phyloP scores from a whole-genome alignment of 805 yeast genomes.

The Blastobotrys americana region DNA sequence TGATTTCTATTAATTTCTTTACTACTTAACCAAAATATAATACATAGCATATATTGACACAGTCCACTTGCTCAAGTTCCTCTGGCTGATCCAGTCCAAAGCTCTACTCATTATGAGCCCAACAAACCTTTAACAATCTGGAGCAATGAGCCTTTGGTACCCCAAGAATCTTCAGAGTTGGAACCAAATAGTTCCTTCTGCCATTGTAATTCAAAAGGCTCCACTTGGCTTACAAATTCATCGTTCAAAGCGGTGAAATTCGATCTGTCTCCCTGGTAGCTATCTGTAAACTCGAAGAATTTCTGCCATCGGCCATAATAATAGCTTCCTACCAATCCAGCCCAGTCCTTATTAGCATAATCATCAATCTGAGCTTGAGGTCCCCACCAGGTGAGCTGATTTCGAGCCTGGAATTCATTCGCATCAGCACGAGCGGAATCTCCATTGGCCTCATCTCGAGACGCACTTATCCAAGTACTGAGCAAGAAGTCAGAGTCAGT shows the following conservation, averaged over 20 bases:
- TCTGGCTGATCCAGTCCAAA: too few species aligned
- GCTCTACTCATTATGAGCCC: too few species aligned
- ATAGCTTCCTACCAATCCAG: constrained; percentile 13
- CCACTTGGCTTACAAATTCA: constrained; percentile 1
- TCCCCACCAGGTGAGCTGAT: constrained; percentile 16
- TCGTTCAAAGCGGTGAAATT: background rate
- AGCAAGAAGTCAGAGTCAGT: constrained; percentile 12
- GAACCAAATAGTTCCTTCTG: constrained; percentile 7
- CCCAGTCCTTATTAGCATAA: constrained; percentile 17
- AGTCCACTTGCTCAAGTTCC: too few species aligned
- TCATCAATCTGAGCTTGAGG: constrained; percentile 11
- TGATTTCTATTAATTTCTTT: too few species aligned
- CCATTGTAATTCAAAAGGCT: constrained; percentile 7
- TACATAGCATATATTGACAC: too few species aligned
- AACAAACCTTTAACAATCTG: background rate
- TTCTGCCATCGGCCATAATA: constrained; percentile 11
- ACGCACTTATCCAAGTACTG: constrained; percentile 9
- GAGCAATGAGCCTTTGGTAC: constrained; percentile 5
- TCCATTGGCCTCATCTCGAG: constrained; percentile 5
- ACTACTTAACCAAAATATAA: too few species aligned
- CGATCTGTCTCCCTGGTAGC: background rate
- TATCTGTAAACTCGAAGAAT: constrained; percentile 6
- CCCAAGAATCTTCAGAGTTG: constrained; percentile 5
- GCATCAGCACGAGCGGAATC: constrained; percentile 4
- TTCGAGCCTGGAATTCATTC: constrained; percentile 14